phyloP scores from a whole-genome alignment of 768 basidiomycete genomes.

The Tulasnella sp. region DNA sequence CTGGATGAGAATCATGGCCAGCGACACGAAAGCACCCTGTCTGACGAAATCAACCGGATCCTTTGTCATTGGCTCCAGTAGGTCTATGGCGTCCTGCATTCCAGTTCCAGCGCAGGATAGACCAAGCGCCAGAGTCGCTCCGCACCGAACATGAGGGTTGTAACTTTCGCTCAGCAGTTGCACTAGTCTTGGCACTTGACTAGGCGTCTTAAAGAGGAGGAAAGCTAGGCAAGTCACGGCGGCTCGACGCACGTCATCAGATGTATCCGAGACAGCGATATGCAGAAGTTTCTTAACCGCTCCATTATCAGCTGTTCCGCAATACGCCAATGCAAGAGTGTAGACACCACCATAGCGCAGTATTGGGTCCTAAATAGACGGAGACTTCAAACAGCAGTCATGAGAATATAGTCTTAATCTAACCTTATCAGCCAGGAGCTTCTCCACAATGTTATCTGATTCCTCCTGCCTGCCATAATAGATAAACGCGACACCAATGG shows the following conservation, averaged over 20 bases:
- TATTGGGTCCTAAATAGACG: slow-evolving; percentile 65
- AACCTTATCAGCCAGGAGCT: slow-evolving; percentile 77
- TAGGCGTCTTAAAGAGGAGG: slow-evolving; percentile 91
- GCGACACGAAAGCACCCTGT: slow-evolving; percentile 89
- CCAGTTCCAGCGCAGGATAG: slow-evolving; percentile 97
- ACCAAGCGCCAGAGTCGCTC: slow-evolving; percentile 89
- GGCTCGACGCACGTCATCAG: slow-evolving; percentile 91
- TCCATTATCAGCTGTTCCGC: slow-evolving; percentile 88
- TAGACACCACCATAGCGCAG: slow-evolving; percentile 96
- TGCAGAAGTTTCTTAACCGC: slow-evolving; percentile 86
- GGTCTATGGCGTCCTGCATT: slow-evolving; percentile 90
- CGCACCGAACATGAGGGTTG: slow-evolving; percentile 96
- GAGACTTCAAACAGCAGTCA: slow-evolving; percentile 13
- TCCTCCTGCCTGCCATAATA: slow-evolving; percentile 88
- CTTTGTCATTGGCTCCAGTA: slow-evolving; percentile 95
- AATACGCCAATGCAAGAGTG: slow-evolving; percentile 90
- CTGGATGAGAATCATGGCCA: slow-evolving; percentile 94
- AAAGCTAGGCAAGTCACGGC: slow-evolving; percentile 95
- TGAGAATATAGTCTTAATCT: slow-evolving; percentile 12
- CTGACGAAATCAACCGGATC: slow-evolving; percentile 97
- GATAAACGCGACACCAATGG: slow-evolving; percentile 83
- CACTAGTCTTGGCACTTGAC: slow-evolving; percentile 91
- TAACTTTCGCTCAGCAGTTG: slow-evolving; percentile 96
- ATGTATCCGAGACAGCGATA: slow-evolving; percentile 95
- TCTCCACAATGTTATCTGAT: slow-evolving; percentile 70